phyloP scores from a whole-genome alignment of 2,329 filamentous ascomycete species.

The Arthrobotrys sphaeroides region DNA sequence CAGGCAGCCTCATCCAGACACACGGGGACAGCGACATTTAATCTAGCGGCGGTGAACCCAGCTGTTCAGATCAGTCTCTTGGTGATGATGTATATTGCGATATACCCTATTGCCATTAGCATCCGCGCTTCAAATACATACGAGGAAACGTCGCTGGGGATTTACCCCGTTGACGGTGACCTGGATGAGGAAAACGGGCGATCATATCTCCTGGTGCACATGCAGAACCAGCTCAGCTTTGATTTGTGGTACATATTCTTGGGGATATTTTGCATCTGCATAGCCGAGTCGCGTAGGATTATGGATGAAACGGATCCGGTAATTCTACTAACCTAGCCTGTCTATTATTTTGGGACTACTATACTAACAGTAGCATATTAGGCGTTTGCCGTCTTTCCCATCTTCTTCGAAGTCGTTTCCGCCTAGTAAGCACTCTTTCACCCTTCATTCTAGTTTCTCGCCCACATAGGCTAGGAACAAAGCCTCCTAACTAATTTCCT shows the following conservation, averaged over 20 bases:
- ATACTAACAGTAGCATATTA: constrained; percentile 4
- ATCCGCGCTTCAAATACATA: constrained; percentile 95
- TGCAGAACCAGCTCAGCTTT: constrained; percentile 92
- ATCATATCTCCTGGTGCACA: constrained; percentile 88
- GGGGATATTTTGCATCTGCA: constrained; percentile 89
- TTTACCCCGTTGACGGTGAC: constrained; percentile 69
- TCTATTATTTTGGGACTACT: neutral
- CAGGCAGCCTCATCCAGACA: constrained; percentile 67
- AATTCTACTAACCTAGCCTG: constrained; percentile 1
- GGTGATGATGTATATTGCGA: constrained; percentile 98
- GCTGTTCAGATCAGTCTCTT: constrained; percentile 69
- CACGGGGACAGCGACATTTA: constrained; percentile 66
- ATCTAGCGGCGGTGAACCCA: constrained; percentile 66
- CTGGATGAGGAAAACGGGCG: constrained; percentile 69
- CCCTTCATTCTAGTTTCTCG: constrained; percentile 33
- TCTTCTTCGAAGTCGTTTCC: constrained; percentile 85
- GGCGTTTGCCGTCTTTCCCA: constrained; percentile 55
- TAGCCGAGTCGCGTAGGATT: constrained; percentile 80
- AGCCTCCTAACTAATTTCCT: neutral
- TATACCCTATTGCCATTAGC: constrained; percentile 94
- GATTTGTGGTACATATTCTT: constrained; percentile 97
- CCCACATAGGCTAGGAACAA: constrained; percentile 51
- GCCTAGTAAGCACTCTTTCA: constrained; percentile 68
- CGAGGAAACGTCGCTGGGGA: constrained; percentile 84
- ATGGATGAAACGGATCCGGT: constrained; percentile 62